These are phyloP conservation scores for Microbotryum silenes-acaulis DNA, from an alignment of 1,284 basidiomycete genomes.

Conservation along the genomic window DNA sequence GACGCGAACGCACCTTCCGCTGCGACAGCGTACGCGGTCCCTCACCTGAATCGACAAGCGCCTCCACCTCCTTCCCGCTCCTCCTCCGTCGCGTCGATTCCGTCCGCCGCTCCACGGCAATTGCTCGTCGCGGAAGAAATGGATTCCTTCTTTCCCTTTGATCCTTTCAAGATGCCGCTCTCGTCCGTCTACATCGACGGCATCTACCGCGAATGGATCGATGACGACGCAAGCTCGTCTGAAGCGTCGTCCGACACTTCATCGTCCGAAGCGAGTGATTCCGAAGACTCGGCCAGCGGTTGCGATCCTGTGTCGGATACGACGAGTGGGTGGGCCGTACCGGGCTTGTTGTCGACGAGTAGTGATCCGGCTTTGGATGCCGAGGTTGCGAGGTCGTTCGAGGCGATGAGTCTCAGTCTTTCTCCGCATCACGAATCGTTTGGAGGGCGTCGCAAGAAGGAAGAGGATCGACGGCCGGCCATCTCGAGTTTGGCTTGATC, in stretches of 20 bases:
- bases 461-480: no score
- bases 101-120: constrained; percentile 15
- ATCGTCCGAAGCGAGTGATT: constrained; percentile 27
- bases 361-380: constrained; percentile 13
- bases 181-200: constrained; percentile 46
- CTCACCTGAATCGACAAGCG: constrained; percentile 23
- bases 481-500: no score
- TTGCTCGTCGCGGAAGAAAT: constrained; percentile 42
- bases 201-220: constrained; percentile 50
- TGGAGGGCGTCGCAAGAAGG: constrained; percentile 1
- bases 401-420: constrained; percentile 24
- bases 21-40: constrained; percentile 1
- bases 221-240: constrained; percentile 44
- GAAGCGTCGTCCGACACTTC: constrained; percentile 35
- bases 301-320: constrained; percentile 12
- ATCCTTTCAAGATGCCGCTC: constrained; percentile 81
- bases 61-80: constrained; percentile 14
- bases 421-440: constrained; percentile 1
- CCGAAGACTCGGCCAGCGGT: constrained; percentile 31
- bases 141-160: constrained; percentile 96
- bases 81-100: constrained; percentile 8
- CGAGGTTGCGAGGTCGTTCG: constrained; percentile 23
- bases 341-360: constrained; percentile 17
- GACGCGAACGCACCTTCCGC: not conserved
- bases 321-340: constrained; percentile 22